Percentiles rank a stretch among this genome's conserved stretches.
Evolutionary conservation across 805 yeast genomes (phyloP).

Genomic region (Hanseniaspora singularis): DNA sequence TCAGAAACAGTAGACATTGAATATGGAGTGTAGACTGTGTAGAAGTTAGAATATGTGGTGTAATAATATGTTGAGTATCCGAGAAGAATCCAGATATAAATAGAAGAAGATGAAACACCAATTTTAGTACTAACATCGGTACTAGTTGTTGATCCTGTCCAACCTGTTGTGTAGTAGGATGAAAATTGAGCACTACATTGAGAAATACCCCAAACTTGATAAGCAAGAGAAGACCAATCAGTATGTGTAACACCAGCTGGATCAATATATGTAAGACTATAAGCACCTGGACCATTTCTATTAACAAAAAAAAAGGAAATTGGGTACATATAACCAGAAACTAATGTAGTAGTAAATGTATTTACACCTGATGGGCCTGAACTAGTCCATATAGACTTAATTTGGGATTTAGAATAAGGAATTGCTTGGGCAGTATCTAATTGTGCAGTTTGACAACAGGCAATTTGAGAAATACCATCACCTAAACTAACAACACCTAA

Average conservation of each 20-base stretch:
- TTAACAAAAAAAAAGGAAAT: constrained; percentile 23
- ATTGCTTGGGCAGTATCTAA: constrained; percentile 1
- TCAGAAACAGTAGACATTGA: constrained; percentile 5
- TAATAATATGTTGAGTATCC: not conserved
- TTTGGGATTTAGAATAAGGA: constrained; percentile 12
- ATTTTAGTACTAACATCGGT: constrained; percentile 8
- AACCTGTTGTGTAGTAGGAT: constrained; percentile 15
- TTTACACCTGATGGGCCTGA: constrained; percentile 12
- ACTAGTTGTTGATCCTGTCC: constrained; percentile 15
- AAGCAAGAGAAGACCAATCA: constrained; percentile 19
- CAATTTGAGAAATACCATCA: constrained; percentile 13
- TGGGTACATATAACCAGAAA: constrained; percentile 26
- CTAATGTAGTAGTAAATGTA: constrained; percentile 18
- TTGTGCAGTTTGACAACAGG: constrained; percentile 12
- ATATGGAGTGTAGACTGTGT: constrained; percentile 14
- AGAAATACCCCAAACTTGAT: constrained; percentile 15
- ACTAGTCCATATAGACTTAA: constrained; percentile 11
- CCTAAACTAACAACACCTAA: constrained; percentile 14
- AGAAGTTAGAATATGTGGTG: not conserved
- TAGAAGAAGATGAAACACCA: constrained; percentile 3
- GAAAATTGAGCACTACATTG: constrained; percentile 4
- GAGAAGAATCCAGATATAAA: not conserved
- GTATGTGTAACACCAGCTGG: constrained; percentile 20
- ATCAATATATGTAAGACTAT: constrained; percentile 18
- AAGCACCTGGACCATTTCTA: constrained; percentile 17